Evolutionary conservation across 441 rosid genomes (phyloP).

Genomic region (Gossypium aridum): DNA sequence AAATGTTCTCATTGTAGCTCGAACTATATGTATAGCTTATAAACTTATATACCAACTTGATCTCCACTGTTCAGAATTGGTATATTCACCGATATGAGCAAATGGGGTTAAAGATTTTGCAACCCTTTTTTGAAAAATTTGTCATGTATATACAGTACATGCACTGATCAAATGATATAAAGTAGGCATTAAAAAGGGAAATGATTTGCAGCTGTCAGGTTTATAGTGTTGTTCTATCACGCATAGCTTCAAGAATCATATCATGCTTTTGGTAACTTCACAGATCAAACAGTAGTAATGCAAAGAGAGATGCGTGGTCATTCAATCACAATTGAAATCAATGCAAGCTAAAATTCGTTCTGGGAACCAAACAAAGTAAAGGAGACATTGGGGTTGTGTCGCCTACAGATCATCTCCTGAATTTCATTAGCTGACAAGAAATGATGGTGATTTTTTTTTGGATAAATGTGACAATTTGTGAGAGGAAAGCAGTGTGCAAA

Average conservation of each 20-base stretch:
- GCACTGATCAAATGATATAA: background rate
- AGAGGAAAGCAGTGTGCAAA: slow-evolving; percentile 10
- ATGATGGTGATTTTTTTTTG: background rate
- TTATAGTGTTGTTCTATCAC: slow-evolving; percentile 4
- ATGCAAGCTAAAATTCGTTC: background rate
- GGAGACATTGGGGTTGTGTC: slow-evolving; percentile 1
- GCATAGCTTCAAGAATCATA: slow-evolving; percentile 1
- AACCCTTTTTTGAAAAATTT: background rate
- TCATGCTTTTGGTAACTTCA: background rate
- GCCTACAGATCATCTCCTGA: no score
- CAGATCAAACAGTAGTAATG: background rate
- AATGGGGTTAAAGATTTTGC: background rate
- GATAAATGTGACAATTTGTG: slow-evolving; percentile 1
- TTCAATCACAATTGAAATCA: background rate
- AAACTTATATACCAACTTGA: no score
- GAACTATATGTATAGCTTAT: no score
- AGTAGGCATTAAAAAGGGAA: background rate
- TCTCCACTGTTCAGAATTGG: no score
- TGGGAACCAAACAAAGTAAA: background rate
- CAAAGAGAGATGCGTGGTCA: background rate
- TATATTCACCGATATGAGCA: no score
- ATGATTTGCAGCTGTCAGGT: slow-evolving; percentile 6
- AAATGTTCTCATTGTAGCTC: no score
- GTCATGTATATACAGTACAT: background rate
- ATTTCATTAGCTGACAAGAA: slow-evolving; percentile 1